phyloP scores from a whole-genome alignment of 2,329 filamentous ascomycete species.

The Colletotrichum brevisporum region DNA sequence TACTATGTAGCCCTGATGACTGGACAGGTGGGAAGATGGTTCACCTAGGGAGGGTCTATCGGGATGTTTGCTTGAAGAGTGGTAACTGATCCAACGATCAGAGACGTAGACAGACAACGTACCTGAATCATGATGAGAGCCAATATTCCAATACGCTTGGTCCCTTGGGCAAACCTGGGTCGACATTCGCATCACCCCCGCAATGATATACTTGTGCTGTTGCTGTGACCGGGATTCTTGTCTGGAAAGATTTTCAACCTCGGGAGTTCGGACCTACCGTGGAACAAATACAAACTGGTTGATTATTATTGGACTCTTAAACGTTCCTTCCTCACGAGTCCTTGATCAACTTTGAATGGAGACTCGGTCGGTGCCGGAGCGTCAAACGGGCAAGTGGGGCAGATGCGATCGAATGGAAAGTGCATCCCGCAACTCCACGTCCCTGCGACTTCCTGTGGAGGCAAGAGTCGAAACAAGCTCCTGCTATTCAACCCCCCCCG shows the following conservation, averaged over 20 bases:
- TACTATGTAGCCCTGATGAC: no score
- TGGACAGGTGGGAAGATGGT: no score
- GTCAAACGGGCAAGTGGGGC: slow-evolving; percentile 28
- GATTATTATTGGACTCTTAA: slow-evolving; percentile 9
- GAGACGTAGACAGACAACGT: no score
- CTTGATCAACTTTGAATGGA: slow-evolving; percentile 13
- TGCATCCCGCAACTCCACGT: neutral
- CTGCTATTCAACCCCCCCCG: slow-evolving; percentile 13
- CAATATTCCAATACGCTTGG: no score
- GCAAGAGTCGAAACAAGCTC: slow-evolving; percentile 19
- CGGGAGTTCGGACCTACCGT: slow-evolving; percentile 6
- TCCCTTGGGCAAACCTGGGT: no score
- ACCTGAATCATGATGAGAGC: no score
- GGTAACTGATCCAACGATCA: no score
- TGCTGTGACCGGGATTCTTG: neutral
- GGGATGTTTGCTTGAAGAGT: no score
- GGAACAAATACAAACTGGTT: neutral
- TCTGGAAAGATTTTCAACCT: slow-evolving; percentile 1
- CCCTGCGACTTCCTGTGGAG: slow-evolving; percentile 15
- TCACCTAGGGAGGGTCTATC: no score
- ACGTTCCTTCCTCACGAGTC: slow-evolving; percentile 8
- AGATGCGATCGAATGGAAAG: slow-evolving; percentile 31
- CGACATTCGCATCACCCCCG: slow-evolving; percentile 28
- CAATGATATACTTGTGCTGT: neutral
- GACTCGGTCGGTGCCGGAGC: neutral